Conservation (phyloP, 352 stramenopile genomes). For the Pythium myriotylum region DNA sequence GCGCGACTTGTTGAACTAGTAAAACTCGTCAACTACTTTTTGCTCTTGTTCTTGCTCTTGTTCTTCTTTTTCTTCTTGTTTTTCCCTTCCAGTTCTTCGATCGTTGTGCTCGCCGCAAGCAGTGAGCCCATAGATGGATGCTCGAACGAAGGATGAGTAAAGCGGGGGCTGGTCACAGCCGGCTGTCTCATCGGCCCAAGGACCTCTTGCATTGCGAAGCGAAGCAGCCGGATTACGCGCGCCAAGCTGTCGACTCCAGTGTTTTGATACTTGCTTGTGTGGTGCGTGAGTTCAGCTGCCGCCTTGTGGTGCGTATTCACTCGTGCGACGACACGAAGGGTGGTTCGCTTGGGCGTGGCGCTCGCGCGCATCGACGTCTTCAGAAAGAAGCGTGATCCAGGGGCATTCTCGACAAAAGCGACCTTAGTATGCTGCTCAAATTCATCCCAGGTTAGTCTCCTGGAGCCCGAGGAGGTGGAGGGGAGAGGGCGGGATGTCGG, state of each 20-base stretch:
- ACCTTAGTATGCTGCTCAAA: slow-evolving; percentile 77
- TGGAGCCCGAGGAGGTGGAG: not conserved
- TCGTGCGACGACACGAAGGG: slow-evolving; percentile 39
- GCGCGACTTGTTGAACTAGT: slow-evolving; percentile 73
- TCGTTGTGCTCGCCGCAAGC: slow-evolving; percentile 3
- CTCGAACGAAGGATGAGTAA: not conserved
- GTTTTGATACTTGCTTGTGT: slow-evolving; percentile 28
- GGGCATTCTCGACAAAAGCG: slow-evolving; percentile 52
- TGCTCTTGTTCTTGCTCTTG: slow-evolving; percentile 54
- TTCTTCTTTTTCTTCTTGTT: slow-evolving; percentile 32
- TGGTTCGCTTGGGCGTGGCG: slow-evolving; percentile 23
- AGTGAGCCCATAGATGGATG: not conserved
- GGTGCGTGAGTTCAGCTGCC: slow-evolving; percentile 14
- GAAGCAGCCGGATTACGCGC: slow-evolving; percentile 51
- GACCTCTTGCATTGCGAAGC: slow-evolving; percentile 72
- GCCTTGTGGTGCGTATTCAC: slow-evolving; percentile 31
- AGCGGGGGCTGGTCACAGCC: slow-evolving; percentile 22
- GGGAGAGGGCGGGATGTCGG: not conserved
- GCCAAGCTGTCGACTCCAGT: slow-evolving; percentile 36
- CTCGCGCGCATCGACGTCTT: slow-evolving; percentile 36
- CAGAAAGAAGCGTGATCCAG: slow-evolving; percentile 63
- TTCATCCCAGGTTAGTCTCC: slow-evolving; percentile 45
- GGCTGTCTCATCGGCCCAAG: slow-evolving; percentile 53
- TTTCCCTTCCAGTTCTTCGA: not conserved
- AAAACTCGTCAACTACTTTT: slow-evolving; percentile 23